Evolutionary conservation across 1,139 yeast genomes (phyloP), one percentile per base, ranked within the genome.

Genomic region (Barnettozyma hawaiiensis): DNA sequence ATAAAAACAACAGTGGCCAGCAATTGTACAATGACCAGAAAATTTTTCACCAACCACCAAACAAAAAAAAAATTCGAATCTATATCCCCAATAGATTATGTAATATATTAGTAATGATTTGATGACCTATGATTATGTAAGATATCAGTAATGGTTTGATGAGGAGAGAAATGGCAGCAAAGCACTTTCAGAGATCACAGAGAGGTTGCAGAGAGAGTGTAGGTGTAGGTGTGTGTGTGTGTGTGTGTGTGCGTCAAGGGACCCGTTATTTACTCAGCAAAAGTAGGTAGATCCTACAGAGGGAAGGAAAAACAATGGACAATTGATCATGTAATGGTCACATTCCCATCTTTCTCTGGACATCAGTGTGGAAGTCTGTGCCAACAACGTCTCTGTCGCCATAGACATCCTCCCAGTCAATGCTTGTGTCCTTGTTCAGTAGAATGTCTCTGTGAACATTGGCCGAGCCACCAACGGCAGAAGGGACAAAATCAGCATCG

Each of bases 371-470:
- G 66, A 81, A 73, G 52, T 77, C 84, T 50, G 24, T 35, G 12
- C 35, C 28, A 7, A 32, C 34, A 15, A 27, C 46, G 16, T 49
- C 47, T 15, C 37, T 41, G 45, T 69, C 75, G 3, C 75, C 70
- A 63, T 89, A 92, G 18, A 92, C 73, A 59, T 94, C 98, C 59
- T 92, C 97, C 97, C 97, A 92, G 54, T 87, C 96, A 37, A 92
- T 67, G 12, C 76, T 65, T 19, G 81, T 64, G 49, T 92, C 97
- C 54, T 75, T 81, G 65, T 85, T 85, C 61, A 77, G 64, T 49
- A 94, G 71, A 43, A 92, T 84, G 58, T 90, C 97, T 47, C 70
- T 74, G 59, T 86, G 95, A 54, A 86, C 51, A 41, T 71, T 67
- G 9, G 70, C 53, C 10, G 73, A 59, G 16, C 80, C 81, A 4